Conservation (phyloP, 495 filamentous ascomycete species). For the Bacidia gigantensis region DNA sequence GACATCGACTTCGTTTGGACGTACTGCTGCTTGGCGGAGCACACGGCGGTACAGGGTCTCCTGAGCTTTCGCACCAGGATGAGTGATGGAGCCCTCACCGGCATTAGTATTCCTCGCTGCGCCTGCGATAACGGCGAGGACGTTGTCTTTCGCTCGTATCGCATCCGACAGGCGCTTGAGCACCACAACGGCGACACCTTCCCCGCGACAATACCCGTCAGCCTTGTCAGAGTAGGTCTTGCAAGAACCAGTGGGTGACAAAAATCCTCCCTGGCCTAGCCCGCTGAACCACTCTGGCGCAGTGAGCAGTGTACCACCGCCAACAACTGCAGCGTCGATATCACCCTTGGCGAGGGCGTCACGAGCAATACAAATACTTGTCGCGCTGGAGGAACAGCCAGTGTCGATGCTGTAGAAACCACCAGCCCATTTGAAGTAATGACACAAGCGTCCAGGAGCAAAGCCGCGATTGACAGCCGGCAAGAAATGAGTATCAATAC, state of each 20-base stretch:
- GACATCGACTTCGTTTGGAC: conserved; percentile 35
- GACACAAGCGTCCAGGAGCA: conserved; percentile 36
- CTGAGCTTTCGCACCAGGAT: conserved; percentile 36
- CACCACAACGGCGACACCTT: conserved; percentile 29
- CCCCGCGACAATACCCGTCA: conserved; percentile 54
- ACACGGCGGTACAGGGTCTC: conserved; percentile 30
- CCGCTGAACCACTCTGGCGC: conserved; percentile 70
- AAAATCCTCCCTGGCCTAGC: conserved; percentile 53
- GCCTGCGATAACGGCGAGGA: conserved; percentile 24
- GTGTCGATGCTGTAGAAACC: conserved; percentile 62
- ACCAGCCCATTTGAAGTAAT: conserved; percentile 34
- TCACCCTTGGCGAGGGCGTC: conserved; percentile 54
- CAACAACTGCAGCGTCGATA: conserved; percentile 62
- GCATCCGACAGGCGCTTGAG: conserved; percentile 32
- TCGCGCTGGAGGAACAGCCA: conserved; percentile 54
- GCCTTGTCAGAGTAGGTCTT: conserved; percentile 53
- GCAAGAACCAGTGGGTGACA: conserved; percentile 49
- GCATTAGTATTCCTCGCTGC: conserved; percentile 30
- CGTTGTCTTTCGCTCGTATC: too few relatives aligned
- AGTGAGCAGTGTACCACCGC: conserved; percentile 62
- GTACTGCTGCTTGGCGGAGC: conserved; percentile 29
- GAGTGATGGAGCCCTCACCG: conserved; percentile 31
- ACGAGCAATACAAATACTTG: conserved; percentile 42
- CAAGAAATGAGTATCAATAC: conserved; percentile 69
- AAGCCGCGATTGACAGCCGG: conserved; percentile 64